Conservation (phyloP, 2,329 filamentous ascomycete genomes). For the Trichoderma polysporum region DNA sequence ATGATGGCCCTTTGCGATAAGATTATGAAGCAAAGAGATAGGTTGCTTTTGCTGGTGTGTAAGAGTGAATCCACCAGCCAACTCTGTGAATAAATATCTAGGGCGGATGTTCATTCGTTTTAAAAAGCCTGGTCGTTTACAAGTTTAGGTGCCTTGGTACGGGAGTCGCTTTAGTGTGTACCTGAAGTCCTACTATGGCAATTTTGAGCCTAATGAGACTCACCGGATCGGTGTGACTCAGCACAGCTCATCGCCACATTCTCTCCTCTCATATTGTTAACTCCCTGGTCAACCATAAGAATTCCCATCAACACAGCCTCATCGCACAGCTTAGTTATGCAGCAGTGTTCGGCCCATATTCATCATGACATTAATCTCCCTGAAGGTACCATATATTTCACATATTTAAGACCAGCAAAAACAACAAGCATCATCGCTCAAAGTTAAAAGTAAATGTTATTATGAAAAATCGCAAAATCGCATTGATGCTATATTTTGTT, state of each 20-base stretch:
- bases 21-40: not conserved
- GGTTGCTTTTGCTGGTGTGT: not conserved
- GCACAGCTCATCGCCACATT: slow-evolving; percentile 2
- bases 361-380: too few relatives aligned
- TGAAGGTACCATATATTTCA: too few relatives aligned
- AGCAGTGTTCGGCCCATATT: too few relatives aligned
- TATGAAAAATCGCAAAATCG: not conserved
- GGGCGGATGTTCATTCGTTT: not conserved
- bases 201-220: not conserved
- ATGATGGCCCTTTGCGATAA: not conserved
- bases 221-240: slow-evolving; percentile 19
- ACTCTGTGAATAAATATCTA: not conserved
- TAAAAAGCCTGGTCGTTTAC: not conserved
- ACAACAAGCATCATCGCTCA: not conserved
- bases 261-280: not conserved
- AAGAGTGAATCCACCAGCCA: not conserved
- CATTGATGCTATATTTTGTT: slow-evolving; percentile 9
- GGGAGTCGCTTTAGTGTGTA: not conserved
- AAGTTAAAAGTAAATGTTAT: not conserved
- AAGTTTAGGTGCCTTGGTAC: not conserved
- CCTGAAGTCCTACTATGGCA: not conserved
- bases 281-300: not conserved
- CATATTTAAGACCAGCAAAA: not conserved
- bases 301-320: not conserved
- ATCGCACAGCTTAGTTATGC: not conserved